phyloP scores from a whole-genome alignment of 352 stramenopile species.

The Globisporangium emineosum region DNA sequence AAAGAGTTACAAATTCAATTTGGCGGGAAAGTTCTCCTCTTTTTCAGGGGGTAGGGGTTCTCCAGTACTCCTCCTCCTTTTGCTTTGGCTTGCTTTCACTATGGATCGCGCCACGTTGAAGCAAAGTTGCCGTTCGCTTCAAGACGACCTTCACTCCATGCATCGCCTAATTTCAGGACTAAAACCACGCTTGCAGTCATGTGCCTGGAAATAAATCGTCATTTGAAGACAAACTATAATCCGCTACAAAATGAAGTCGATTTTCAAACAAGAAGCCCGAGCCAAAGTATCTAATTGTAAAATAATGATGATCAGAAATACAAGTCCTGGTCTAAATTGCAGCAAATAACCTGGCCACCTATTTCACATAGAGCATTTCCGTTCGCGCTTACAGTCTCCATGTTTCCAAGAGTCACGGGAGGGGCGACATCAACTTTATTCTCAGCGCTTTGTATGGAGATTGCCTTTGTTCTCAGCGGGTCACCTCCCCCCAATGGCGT shows the following conservation, averaged over 20 bases:
- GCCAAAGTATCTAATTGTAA: not conserved
- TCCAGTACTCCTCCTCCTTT: not conserved
- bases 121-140: conserved; percentile 9
- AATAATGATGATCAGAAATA: not conserved
- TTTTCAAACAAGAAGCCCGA: not conserved
- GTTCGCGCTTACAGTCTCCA: not conserved
- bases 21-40: not conserved
- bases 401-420: not conserved
- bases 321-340: not conserved
- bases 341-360: not conserved
- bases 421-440: conserved; percentile 4
- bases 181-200: not conserved
- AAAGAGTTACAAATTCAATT: not conserved
- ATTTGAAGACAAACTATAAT: not conserved
- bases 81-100: conserved; percentile 4
- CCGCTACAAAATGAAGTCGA: not conserved
- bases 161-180: not conserved
- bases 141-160: conserved; percentile 10
- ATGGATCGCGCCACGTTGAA: conserved; percentile 5
- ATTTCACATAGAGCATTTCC: not conserved
- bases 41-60: not conserved
- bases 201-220: not conserved
- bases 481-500: conserved; percentile 1
- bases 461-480: conserved; percentile 8
- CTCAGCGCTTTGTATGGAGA: not conserved